These are phyloP conservation scores for Sordariomycetes sp. DNA, from an alignment of 2,329 filamentous ascomycete genomes.

Conservation along the genomic window DNA sequence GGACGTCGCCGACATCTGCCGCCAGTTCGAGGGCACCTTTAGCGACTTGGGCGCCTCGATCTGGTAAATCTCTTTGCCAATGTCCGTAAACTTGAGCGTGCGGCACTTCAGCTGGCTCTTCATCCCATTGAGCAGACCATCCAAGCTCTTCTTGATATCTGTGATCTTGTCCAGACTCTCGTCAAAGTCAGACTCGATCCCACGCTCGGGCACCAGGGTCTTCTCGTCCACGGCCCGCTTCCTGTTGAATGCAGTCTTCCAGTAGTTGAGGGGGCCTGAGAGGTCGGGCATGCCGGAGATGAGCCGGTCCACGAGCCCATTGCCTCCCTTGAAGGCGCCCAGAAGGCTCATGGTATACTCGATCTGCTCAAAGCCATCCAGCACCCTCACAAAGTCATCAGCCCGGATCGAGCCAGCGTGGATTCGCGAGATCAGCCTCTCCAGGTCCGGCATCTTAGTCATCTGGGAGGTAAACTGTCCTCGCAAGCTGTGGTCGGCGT, in stretches of 20 bases:
- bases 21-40: slow-evolving; percentile 83
- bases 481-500: slow-evolving; percentile 68
- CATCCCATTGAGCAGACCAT: slow-evolving; percentile 59
- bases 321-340: slow-evolving; percentile 60
- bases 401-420: slow-evolving; percentile 85
- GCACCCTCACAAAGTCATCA: slow-evolving; percentile 84
- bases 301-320: slow-evolving; percentile 75
- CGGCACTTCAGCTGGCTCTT: slow-evolving; percentile 66
- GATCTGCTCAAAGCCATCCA: slow-evolving; percentile 96
- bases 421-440: slow-evolving; percentile 85
- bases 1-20: slow-evolving; percentile 91
- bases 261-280: slow-evolving; percentile 61
- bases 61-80: slow-evolving; percentile 96
- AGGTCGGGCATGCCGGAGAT: slow-evolving; percentile 81
- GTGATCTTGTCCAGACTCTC: slow-evolving; percentile 66
- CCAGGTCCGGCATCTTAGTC: slow-evolving; percentile 85
- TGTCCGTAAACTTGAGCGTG: slow-evolving; percentile 65
- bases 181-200: slow-evolving; percentile 89
- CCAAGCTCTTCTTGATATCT: slow-evolving; percentile 62
- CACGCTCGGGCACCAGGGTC: slow-evolving; percentile 72
- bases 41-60: slow-evolving; percentile 77
- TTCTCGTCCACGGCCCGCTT: slow-evolving; percentile 67
- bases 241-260: slow-evolving; percentile 88
- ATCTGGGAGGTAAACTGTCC: slow-evolving; percentile 85
- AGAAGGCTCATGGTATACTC: slow-evolving; percentile 85